Evolutionary conservation across 192 early-diverging fungal genomes (phyloP).

Genomic region (Backusella circina): DNA sequence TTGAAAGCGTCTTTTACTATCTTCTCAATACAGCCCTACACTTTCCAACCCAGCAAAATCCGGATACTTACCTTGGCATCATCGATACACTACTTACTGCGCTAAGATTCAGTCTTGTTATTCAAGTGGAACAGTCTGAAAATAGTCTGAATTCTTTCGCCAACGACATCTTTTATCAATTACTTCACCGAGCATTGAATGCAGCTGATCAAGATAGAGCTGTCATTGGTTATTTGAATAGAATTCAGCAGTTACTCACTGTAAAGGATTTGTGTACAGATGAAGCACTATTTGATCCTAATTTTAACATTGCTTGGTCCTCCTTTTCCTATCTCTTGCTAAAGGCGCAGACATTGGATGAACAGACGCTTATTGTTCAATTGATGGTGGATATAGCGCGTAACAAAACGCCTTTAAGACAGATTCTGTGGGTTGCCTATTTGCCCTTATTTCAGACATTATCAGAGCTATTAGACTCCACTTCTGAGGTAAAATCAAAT

Average conservation of each 20-base stretch:
- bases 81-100: conserved; percentile 10
- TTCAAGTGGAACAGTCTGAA: not conserved
- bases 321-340: conserved; percentile 41
- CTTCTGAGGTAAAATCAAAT: not conserved
- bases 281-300: not conserved
- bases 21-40: conserved; percentile 5
- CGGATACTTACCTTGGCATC: not conserved
- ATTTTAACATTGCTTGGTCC: conserved; percentile 36
- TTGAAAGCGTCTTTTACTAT: not conserved
- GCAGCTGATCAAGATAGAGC: not conserved
- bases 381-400: conserved; percentile 26
- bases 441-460: conserved; percentile 52
- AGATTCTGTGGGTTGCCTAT: conserved; percentile 33
- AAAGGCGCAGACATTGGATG: conserved; percentile 41
- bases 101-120: not conserved
- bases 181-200: conserved; percentile 12
- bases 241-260: not conserved
- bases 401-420: not conserved
- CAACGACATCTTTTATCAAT: conserved; percentile 13
- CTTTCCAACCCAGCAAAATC: conserved; percentile 6
- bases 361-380: conserved; percentile 37
- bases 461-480: conserved; percentile 25
- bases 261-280: conserved; percentile 1
- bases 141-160: not conserved
- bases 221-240: conserved; percentile 5